Evolutionary conservation across 2,329 filamentous ascomycete genomes (phyloP), one percentile per base, ranked within the genome.

Genomic region (Graphilbum ipis-grandicollis): DNA sequence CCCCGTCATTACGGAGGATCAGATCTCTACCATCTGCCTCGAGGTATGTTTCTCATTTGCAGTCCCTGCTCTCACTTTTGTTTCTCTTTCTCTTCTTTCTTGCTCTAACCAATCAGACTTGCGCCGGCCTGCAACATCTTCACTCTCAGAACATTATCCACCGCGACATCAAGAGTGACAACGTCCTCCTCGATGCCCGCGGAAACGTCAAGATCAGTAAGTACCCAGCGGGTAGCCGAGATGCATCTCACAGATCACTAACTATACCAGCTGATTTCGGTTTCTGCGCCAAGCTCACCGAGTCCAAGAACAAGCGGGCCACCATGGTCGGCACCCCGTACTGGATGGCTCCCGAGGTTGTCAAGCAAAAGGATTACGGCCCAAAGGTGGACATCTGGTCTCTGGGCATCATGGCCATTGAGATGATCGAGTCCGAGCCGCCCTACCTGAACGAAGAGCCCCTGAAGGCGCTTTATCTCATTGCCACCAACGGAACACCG

Each of bases 271-370:
- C 90, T 48, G 90, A 98, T 72, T 98, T 98, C 54, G 90, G 90
- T 47, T 96, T 98, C 70, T 96, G 86, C 56, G 90, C 90, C 55
- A 96, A 96, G 64, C 79, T 98, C 43, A 96, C 88, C 26, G 90
- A 96, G 55, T 79, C 85, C 45, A 93, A 93, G 61, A 90, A 75
- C 49, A 96, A 98, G 68, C 86, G 90, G 56, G 86, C 88, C 31
- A 98, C 90, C 40, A 96, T 98, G 90, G 90, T 98, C 38, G 90
- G 90, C 45, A 98, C 90, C 25, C 90, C 90, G 14, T 98, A 96
- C 67, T 98, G 90, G 90, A 98, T 98, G 90, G 90, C 90, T 9
- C 90, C 90, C 28, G 90, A 98, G 58, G 90, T 98, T 32, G 90
- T 98, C 54, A 96, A 96, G 64, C 90, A 96, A 57, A 96, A 96